Base-by-base conservation (phyloP, 2,329 filamentous ascomycete genomes). In the Grosmannia serpens region DNA sequence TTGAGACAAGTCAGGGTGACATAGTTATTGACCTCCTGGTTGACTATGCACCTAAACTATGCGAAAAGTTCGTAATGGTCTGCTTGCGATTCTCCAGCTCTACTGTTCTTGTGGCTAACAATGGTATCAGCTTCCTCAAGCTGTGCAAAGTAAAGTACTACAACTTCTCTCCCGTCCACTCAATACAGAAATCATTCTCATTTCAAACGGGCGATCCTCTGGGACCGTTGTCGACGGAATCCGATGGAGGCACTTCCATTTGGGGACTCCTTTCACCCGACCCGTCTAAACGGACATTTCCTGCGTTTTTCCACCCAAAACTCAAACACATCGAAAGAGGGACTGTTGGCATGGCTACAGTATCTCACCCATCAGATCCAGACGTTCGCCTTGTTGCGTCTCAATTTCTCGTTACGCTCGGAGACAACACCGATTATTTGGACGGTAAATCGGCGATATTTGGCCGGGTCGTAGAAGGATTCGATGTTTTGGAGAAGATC, bases 71-170 rank as follows among this genome's bases (percentile, higher is more conserved):
- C 78, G 88, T 79, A 31, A 24, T n/a, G 15, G 11, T 29, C 24
- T 50, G 11, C 26, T 50, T 35, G 22, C 33, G 6, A 7, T 15
- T 35, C 17, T 15, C 38, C 7, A 29, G 20, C 6, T 44, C 15
- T 51, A 26, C 51, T 31, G 10, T 24, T 24, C 22, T 27, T 6
- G 46, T 51, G 13, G 24, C 59, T 52, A 31, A 50, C 31, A 53
- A 33, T 2, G 67, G 76, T 77, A 78, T 76, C 72, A 95, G 90
- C 80, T 97, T 99, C 72, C 78, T 99, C 59, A 97, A 99, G 80
- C 88, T 99, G 66, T 96, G 94, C 83, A 97, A 97, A 76, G 79
- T 91, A 74, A 99, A 96, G 77, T 99, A 97, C 76, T 99, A 96
- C 84, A 97, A 97, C 77, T 97, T 95, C 72, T 86, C 91, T 7